Evolutionary conservation across 1,139 yeast genomes (phyloP), one percentile per base, ranked within the genome.

Genomic region (Taphrina flavorubra): DNA sequence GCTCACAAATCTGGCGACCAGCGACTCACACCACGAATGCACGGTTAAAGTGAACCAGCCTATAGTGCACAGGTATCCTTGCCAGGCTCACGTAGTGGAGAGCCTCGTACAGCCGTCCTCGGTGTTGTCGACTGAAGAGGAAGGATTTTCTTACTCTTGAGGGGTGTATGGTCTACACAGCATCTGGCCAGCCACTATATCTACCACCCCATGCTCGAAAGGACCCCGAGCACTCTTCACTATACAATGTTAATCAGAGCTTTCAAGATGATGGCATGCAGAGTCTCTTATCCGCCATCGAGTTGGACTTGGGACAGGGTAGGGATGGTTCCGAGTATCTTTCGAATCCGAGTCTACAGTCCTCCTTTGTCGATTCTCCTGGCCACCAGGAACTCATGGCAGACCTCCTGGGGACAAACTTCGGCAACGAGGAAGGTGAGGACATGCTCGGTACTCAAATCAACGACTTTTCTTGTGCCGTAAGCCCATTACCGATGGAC

Each of bases 241-340:
- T 34, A 13, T 20, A 56, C 16, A 20, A 34, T 20, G 10, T 53
- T 13, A 42, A 53, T 1, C 58, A 53, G 13, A 25, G 42, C 46
- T 10, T 56, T 1, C 60, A 40, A 11, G 60, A 56, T 18, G 44
- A 62, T 51, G 65, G 65, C 31, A 62, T 62, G 65, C 65, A 62
- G 44, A 51, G 59, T 16, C 65, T 62, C 40, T 20, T 62, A 7
- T 51, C 65, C 25, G 65, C 65, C 31, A 62, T 62, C 46, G 65
- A 62, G 31, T 51, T 62, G 42, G 65, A 62, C n/a, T 8, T 62
- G 25, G 53, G 59, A 34, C 36, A 40, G 7, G 58, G 58, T 1
- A 34, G 60, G 16, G 47, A 20, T 13, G 42, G 46, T 1, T 18
- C 60, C 49, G 60, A 56, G 31, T 39, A 39, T 16, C 16, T 56